phyloP scores from a whole-genome alignment of 2,329 filamentous ascomycete species.

The Aplosporella prunicola region DNA sequence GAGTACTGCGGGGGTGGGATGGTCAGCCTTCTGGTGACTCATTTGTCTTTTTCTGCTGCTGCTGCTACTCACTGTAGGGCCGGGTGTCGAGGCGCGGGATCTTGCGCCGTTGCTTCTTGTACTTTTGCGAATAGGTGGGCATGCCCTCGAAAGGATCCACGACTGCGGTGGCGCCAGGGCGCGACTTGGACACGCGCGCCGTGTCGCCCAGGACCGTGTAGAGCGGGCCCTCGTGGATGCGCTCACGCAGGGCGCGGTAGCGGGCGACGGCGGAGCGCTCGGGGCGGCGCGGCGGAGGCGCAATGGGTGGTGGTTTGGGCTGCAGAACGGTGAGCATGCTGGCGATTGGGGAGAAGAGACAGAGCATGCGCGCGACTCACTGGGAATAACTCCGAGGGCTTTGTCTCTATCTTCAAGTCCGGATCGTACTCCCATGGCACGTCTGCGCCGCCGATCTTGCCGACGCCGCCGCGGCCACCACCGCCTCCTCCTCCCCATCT shows the following conservation, averaged over 20 bases:
- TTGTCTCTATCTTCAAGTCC: conserved; percentile 26
- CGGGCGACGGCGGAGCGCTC: conserved; percentile 42
- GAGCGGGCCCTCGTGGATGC: conserved; percentile 50
- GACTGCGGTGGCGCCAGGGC: conserved; percentile 29
- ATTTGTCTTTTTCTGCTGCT: not conserved
- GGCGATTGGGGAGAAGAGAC: not conserved
- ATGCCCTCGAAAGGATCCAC: conserved; percentile 55
- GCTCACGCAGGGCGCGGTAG: conserved; percentile 44
- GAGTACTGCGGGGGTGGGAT: conserved; percentile 35
- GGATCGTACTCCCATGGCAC: conserved; percentile 34
- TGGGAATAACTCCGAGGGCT: conserved; percentile 33
- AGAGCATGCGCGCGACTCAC: conserved; percentile 18
- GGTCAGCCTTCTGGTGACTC: too few relatives aligned
- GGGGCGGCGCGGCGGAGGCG: conserved; percentile 27
- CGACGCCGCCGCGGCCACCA: conserved; percentile 23
- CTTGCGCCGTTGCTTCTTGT: conserved; percentile 46
- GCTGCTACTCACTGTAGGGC: conserved; percentile 42
- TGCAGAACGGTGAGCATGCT: not conserved
- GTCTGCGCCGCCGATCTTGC: conserved; percentile 35
- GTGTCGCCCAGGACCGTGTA: conserved; percentile 47
- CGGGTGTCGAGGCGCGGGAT: conserved; percentile 46
- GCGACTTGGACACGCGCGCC: conserved; percentile 32
- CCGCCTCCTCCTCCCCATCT: conserved; percentile 19
- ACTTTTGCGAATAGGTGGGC: conserved; percentile 50
- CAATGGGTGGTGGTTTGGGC: conserved; percentile 9